phyloP scores from a whole-genome alignment of 208 protist species.

The Sergeia podlipaevii region DNA sequence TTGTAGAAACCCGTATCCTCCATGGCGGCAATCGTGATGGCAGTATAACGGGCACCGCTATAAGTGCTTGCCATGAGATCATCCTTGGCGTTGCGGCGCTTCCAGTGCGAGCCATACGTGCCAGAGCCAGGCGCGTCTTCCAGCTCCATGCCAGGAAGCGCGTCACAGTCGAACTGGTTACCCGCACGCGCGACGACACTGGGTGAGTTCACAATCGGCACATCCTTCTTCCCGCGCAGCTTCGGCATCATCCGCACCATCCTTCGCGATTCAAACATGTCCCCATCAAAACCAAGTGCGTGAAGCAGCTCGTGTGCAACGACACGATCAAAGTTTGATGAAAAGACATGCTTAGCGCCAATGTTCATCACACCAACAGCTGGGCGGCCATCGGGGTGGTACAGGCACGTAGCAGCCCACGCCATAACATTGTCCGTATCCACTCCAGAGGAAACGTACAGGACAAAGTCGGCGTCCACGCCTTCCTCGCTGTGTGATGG shows the following conservation, averaged over 20 bases:
- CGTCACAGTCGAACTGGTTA: constrained; percentile 8
- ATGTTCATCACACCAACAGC: constrained; percentile 26
- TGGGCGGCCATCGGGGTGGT: constrained; percentile 2
- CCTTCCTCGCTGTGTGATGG: not conserved
- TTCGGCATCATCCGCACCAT: constrained; percentile 4
- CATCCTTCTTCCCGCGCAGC: constrained; percentile 9
- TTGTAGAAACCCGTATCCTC: constrained; percentile 28
- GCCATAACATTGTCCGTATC: not conserved
- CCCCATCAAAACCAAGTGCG: constrained; percentile 30
- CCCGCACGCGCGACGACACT: constrained; percentile 1
- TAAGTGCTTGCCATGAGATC: constrained; percentile 32
- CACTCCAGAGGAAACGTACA: constrained; percentile 23
- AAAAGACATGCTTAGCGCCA: not conserved
- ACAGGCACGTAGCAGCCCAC: constrained; percentile 21
- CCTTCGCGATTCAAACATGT: constrained; percentile 1
- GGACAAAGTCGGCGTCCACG: constrained; percentile 19
- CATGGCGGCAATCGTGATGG: constrained; percentile 29
- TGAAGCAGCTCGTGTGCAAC: constrained; percentile 54
- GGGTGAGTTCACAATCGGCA: constrained; percentile 1
- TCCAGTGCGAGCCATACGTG: constrained; percentile 26
- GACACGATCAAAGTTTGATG: too few relatives aligned
- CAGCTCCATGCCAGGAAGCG: constrained; percentile 21
- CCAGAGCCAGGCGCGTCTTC: constrained; percentile 20
- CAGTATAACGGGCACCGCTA: too few relatives aligned
- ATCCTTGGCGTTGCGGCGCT: constrained; percentile 20